phyloP scores from a whole-genome alignment of 805 yeast genomes.

The Ogataea thermomethanolica region DNA sequence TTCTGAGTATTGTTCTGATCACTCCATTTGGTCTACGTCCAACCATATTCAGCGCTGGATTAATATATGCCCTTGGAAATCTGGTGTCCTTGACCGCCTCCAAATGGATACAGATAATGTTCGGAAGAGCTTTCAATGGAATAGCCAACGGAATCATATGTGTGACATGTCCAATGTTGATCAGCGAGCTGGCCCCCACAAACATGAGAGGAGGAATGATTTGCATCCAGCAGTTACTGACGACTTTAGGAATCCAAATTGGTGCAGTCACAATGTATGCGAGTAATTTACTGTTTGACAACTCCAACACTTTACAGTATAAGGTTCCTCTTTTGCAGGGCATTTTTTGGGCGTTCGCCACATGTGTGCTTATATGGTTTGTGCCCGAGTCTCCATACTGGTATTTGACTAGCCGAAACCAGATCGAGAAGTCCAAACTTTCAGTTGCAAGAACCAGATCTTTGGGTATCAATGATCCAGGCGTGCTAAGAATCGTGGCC shows the following conservation, averaged over 20 bases:
- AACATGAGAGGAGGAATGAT: slow-evolving; percentile 31
- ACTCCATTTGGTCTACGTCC: slow-evolving; percentile 26
- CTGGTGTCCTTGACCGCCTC: slow-evolving; percentile 16
- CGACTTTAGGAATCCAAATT: slow-evolving; percentile 33
- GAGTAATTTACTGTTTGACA: slow-evolving; percentile 10
- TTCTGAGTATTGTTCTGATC: slow-evolving; percentile 22
- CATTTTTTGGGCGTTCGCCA: slow-evolving; percentile 13
- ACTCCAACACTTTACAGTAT: slow-evolving; percentile 20
- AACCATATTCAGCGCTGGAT: slow-evolving; percentile 24
- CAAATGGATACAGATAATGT: slow-evolving; percentile 24
- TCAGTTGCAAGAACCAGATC: slow-evolving; percentile 22
- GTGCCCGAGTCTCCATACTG: slow-evolving; percentile 37
- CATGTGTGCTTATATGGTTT: slow-evolving; percentile 21
- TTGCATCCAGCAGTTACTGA: slow-evolving; percentile 32
- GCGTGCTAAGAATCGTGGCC: slow-evolving; percentile 19
- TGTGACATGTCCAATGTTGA: slow-evolving; percentile 35
- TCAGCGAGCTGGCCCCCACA: slow-evolving; percentile 34
- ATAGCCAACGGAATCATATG: slow-evolving; percentile 30
- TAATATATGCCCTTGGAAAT: slow-evolving; percentile 22
- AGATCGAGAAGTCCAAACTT: slow-evolving; percentile 15
- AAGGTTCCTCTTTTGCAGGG: slow-evolving; percentile 23
- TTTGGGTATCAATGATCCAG: slow-evolving; percentile 21
- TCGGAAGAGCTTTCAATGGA: slow-evolving; percentile 33
- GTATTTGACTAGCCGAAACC: slow-evolving; percentile 18
- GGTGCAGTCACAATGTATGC: slow-evolving; percentile 29